Base-by-base conservation (phyloP, 1,284 basidiomycete species). In the Xerocomus nothofagi region DNA sequence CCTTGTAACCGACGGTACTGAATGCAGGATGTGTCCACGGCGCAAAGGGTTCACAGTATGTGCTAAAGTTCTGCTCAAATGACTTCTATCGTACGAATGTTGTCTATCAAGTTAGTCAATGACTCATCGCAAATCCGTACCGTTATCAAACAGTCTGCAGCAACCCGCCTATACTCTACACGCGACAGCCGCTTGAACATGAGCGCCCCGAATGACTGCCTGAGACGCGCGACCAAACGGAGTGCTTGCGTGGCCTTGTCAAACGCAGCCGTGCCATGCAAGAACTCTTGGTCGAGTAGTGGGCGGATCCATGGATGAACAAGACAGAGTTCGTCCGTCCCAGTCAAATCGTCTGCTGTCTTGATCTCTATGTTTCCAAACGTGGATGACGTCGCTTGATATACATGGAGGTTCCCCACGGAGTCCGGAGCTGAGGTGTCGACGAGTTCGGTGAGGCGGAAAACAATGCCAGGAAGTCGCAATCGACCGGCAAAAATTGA, bases 261-360 rank as follows among this genome's bases (percentile, higher is more conserved):
- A 7, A 52, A 24, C 17, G n/a, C 11, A 6, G 21, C 14, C 1
- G 17, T 31, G 4, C 31, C 38, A 3, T 56, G 15, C 18, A 14
- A n/a, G 18, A 20, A 51, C 23, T 44, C 49, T 33, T 49, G 32
- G 14, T 21, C 47, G 4, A 51, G 26, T 4, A 55, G 12, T 6
- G 50, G 37, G 11, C 18, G 14, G 24, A 57, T 46, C 54, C 56
- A 56, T 1, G 54, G 54, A 31, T 56, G 47, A 7, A 56, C 23
- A 11, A 56, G 47, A 9, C 14, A 30, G 2, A 56, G 10, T 14
- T 37, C 34, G 2, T 37, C 24, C 18, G 38, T 38, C 8, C 20
- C 21, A 2, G 29, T 29, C 11, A 41, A 9, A 3, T 44, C 20
- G 7, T 55, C 41, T 12, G 10, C 8, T 1, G 55, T 55, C 44